These are phyloP conservation scores for Pythium dissimile DNA, from an alignment of 352 stramenopile genomes.

Conservation along the genomic window DNA sequence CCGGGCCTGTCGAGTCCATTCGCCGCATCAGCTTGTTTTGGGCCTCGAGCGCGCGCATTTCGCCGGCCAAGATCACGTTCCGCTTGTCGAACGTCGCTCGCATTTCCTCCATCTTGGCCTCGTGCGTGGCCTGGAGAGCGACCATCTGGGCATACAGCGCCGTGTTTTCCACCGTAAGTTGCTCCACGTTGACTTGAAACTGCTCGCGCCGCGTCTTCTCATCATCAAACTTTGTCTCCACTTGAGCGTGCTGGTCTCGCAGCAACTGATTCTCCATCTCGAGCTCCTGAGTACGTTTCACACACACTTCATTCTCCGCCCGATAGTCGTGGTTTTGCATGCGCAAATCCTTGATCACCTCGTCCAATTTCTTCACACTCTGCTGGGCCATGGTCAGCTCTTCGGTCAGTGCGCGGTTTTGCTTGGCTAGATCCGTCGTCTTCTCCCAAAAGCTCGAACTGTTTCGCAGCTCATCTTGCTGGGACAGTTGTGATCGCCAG, in stretches of 20 bases:
- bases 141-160: constrained; percentile 86
- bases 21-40: constrained; percentile 72
- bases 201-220: constrained; percentile 79
- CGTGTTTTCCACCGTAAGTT: constrained; percentile 83
- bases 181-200: constrained; percentile 85
- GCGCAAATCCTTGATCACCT: constrained; percentile 61
- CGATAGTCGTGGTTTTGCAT: constrained; percentile 46
- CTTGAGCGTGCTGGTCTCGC: constrained; percentile 53
- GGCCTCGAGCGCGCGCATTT: constrained; percentile 75
- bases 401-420: constrained; percentile 73
- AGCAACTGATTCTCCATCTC: constrained; percentile 74
- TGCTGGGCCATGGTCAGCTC: constrained; percentile 64
- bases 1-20: constrained; percentile 5
- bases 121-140: constrained; percentile 72
- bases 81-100: constrained; percentile 64
- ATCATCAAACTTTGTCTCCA: constrained; percentile 75
- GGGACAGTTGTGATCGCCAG: constrained; percentile 62
- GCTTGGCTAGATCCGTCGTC: constrained; percentile 78
- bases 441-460: constrained; percentile 85
- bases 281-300: constrained; percentile 58
- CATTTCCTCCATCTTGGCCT: constrained; percentile 81
- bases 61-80: constrained; percentile 59
- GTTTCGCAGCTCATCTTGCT: constrained; percentile 69
- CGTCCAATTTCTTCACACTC: constrained; percentile 59
- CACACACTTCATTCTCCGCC: constrained; percentile 48